A percentile compares a stretch with the other conserved stretches of the same genome.
Conservation (phyloP, 2,329 filamentous ascomycete species). For the Aspergillus sp. region DNA sequence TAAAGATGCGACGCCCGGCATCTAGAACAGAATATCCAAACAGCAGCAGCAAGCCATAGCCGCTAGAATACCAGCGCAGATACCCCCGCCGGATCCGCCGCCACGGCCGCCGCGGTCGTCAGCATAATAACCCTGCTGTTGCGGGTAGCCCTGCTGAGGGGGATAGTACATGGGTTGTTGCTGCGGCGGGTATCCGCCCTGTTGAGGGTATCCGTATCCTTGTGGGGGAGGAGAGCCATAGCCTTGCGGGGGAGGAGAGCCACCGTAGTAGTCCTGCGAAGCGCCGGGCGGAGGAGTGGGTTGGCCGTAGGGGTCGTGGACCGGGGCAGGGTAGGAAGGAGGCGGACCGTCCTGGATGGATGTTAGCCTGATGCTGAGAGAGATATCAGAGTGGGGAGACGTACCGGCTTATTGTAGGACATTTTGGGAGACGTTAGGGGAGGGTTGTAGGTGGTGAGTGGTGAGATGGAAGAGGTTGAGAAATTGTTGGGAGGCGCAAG, state of each 20-base stretch:
- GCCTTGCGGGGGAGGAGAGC: constrained; percentile 34
- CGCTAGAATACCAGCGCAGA: constrained; percentile 49
- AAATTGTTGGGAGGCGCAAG: background rate
- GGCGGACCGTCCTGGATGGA: constrained; percentile 32
- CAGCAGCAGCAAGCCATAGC: constrained; percentile 52
- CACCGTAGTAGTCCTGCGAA: constrained; percentile 35
- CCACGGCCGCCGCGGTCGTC: constrained; percentile 33
- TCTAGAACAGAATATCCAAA: constrained; percentile 47
- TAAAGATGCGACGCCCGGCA: background rate
- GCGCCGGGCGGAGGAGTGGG: constrained; percentile 28
- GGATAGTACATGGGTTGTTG: constrained; percentile 38
- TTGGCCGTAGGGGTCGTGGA: constrained; percentile 29
- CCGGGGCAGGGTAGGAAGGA: constrained; percentile 37
- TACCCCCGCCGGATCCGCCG: constrained; percentile 35
- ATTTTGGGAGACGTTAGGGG: constrained; percentile 16
- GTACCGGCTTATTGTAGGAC: constrained; percentile 36
- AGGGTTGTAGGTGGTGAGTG: background rate
- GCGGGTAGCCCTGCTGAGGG: constrained; percentile 19
- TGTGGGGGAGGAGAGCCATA: constrained; percentile 15
- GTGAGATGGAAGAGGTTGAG: background rate
- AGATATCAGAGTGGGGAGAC: constrained; percentile 3
- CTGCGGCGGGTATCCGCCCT: constrained; percentile 29
- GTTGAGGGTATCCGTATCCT: constrained; percentile 14
- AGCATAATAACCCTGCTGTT: constrained; percentile 39
- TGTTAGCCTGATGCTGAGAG: background rate